Percentiles rank a stretch among this genome's conserved stretches.
phyloP scores from a whole-genome alignment of 495 filamentous ascomycete genomes.

The Letharia lupina region DNA sequence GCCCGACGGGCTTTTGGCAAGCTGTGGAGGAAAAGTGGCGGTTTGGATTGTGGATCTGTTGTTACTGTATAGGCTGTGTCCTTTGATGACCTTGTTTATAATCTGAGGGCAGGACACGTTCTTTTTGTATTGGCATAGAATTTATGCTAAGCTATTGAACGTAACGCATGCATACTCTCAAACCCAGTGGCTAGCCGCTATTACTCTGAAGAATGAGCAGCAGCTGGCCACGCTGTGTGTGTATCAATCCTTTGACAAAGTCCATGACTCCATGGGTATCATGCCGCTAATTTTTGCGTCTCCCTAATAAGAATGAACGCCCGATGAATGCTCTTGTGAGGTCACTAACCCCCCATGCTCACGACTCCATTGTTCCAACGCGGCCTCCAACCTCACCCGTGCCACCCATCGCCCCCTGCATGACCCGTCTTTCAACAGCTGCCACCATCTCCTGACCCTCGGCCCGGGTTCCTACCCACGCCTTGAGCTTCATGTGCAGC shows the following conservation, averaged over 20 bases:
- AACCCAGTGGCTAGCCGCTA: too few relatives aligned
- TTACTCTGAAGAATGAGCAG: too few relatives aligned
- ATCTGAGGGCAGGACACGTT: too few relatives aligned
- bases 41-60: too few relatives aligned
- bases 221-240: too few relatives aligned
- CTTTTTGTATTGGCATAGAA: too few relatives aligned
- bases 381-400: conserved; percentile 28
- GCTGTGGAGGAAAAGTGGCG: too few relatives aligned
- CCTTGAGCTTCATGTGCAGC: conserved; percentile 34
- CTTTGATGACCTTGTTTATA: too few relatives aligned
- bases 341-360: conserved; percentile 8
- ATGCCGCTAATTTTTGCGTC: background rate
- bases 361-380: conserved; percentile 35
- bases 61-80: too few relatives aligned
- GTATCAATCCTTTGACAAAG: background rate
- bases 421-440: conserved; percentile 37
- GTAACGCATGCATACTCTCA: too few relatives aligned
- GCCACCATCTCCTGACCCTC: conserved; percentile 40
- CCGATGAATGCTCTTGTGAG: background rate
- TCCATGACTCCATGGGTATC: background rate
- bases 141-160: too few relatives aligned
- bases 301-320: background rate
- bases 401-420: conserved; percentile 39
- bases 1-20: too few relatives aligned
- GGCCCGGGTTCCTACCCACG: conserved; percentile 28